These are phyloP conservation scores for Austroboletus niveus DNA, from an alignment of 1,284 basidiomycete genomes.

Conservation along the genomic window DNA sequence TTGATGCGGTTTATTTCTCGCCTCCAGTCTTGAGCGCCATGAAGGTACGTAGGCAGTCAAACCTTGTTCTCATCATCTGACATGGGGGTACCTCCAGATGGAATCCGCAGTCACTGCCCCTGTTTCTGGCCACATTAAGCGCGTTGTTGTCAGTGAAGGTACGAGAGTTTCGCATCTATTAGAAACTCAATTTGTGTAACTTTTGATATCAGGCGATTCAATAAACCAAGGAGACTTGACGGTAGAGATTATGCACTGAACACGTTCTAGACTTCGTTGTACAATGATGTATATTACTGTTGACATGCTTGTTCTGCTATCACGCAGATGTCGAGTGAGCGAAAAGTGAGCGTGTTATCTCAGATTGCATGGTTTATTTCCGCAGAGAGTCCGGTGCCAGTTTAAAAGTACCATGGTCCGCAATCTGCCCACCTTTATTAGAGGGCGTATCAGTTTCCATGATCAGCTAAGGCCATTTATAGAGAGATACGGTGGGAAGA, in stretches of 20 bases:
- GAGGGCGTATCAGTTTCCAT: constrained; percentile 8
- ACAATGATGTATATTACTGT: constrained; percentile 24
- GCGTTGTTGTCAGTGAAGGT: constrained; percentile 87
- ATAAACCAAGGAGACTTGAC: constrained; percentile 87
- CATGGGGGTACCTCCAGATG: constrained; percentile 59
- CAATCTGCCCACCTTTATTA: constrained; percentile 5
- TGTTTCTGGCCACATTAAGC: constrained; percentile 92
- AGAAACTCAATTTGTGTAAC: constrained; percentile 4
- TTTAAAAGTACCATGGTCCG: constrained; percentile 7
- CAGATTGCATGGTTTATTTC: constrained; percentile 14
- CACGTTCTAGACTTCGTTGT: constrained; percentile 15
- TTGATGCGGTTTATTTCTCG: constrained; percentile 10
- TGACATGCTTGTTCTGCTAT: constrained; percentile 6
- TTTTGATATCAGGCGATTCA: constrained; percentile 63
- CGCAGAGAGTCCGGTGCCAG: constrained; percentile 12
- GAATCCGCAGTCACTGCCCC: constrained; percentile 95
- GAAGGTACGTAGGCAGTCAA: constrained; percentile 57
- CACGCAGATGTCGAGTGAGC: background rate
- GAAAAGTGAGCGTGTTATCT: background rate
- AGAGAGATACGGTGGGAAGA: constrained; percentile 25
- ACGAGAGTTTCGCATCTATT: constrained; percentile 11
- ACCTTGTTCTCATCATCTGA: constrained; percentile 12
- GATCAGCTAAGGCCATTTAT: constrained; percentile 5
- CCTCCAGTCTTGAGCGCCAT: constrained; percentile 79
- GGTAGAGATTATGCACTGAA: constrained; percentile 78